Percentiles rank a stretch among this genome's conserved stretches.
phyloP scores from a whole-genome alignment of 331 rosid species.

The Arachis monticola region DNA sequence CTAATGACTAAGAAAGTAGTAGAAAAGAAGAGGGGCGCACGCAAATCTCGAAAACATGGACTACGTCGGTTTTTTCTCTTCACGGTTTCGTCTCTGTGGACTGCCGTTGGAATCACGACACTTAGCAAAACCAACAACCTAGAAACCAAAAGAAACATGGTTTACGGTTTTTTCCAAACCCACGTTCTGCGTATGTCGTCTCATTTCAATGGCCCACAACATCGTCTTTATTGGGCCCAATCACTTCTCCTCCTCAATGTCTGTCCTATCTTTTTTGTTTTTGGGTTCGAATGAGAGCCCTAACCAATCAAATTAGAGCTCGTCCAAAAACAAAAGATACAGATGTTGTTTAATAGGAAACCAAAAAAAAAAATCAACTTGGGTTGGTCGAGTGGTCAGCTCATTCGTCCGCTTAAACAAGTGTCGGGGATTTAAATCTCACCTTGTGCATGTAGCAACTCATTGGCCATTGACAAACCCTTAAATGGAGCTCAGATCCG shows the following conservation, averaged over 20 bases:
- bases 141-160: background rate
- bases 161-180: conserved; percentile 7
- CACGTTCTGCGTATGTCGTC: background rate
- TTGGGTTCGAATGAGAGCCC: no score
- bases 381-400: no score
- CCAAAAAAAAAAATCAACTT: no score
- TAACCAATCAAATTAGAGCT: no score
- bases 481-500: no score
- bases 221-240: conserved; percentile 17
- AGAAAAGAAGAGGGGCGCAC: background rate
- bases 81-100: conserved; percentile 34
- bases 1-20: background rate
- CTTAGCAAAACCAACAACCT: background rate
- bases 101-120: conserved; percentile 33
- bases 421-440: no score
- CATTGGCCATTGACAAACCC: no score
- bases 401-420: no score
- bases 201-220: conserved; percentile 27
- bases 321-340: no score
- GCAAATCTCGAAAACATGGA: conserved; percentile 12
- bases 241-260: background rate
- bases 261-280: no score
- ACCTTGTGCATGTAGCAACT: no score
- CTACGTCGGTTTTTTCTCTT: background rate
- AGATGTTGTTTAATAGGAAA: no score